Conservation (phyloP, 2,329 filamentous ascomycete species). For the Aurifilum marmelostoma region DNA sequence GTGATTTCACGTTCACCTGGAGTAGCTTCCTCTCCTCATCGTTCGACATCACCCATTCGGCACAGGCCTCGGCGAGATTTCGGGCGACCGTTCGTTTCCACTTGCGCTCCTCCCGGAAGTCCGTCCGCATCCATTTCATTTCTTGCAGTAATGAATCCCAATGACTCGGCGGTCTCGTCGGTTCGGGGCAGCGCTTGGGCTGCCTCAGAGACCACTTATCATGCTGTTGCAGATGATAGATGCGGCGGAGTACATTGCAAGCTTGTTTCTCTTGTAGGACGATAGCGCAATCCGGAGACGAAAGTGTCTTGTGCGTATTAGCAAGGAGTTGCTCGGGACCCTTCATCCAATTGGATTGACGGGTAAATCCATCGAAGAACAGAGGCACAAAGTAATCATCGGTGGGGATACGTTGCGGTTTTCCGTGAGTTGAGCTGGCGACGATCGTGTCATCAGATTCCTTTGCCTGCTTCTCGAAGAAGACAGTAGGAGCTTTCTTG, state of each 20-base stretch:
- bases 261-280: constrained; percentile 86
- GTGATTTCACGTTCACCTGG: constrained; percentile 65
- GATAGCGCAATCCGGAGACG: constrained; percentile 81
- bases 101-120: constrained; percentile 91
- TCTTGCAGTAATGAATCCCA: constrained; percentile 87
- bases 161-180: constrained; percentile 74
- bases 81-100: constrained; percentile 86
- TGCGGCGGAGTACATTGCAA: constrained; percentile 80
- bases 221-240: constrained; percentile 87
- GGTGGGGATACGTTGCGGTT: constrained; percentile 41
- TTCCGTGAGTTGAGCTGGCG: constrained; percentile 44
- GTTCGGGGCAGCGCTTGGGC: constrained; percentile 81
- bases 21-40: constrained; percentile 66
- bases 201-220: constrained; percentile 94
- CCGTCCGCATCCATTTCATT: constrained; percentile 97
- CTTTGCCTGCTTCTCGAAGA: constrained; percentile 72
- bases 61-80: constrained; percentile 80
- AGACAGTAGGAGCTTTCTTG: constrained; percentile 72
- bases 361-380: constrained; percentile 61
- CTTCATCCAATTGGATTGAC: constrained; percentile 62
- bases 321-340: constrained; percentile 72
- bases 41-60: constrained; percentile 73
- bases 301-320: constrained; percentile 86
- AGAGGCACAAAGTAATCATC: constrained; percentile 68
- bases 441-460: constrained; percentile 53